Evolutionary conservation across 495 filamentous ascomycete genomes (phyloP), one percentile per base, ranked within the genome.

Genomic region (Aspergillus kassunensis): DNA sequence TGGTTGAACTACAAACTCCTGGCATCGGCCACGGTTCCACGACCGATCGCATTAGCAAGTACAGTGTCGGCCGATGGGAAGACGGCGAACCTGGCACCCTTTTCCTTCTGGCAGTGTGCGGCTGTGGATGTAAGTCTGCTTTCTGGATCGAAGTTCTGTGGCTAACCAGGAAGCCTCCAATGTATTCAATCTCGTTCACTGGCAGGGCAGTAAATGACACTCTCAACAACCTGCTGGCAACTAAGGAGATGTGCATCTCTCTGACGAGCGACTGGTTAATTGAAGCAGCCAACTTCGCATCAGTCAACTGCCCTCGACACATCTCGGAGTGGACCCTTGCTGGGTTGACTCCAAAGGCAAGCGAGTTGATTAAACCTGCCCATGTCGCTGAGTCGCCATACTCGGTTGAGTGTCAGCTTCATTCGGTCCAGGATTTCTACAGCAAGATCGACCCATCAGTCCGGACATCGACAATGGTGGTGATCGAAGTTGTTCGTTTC

Each of bases 211-310:
- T 24, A 11, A 42, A 42, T 10, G 39, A 42, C 11, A 42, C 39
- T 21, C 11, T 42, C 2, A 16, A 20, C 21, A 42, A 42, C n/a
- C 21, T 42, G 11, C 39, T 42, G 20, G 39, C 39, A 11, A 42
- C 39, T 8, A 42, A 42, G 23, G 39, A 42, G 10, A 42, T 42
- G 39, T 42, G 39, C 39, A 42, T 42, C n/a, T 42, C 39, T 11
- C 25, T 42, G 39, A 42, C 39, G 9, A 24, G n/a, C 20, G 21
- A 42, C 20, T 42, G 20, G 11, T 3, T 42, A 3, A 16, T 42
- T 3, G 39, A 42, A 12, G 39, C 39, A 11, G 39, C 39, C 3
- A 42, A 42, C 39, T 42, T 42, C 15, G 39, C 39, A 2, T 42
- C 39, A 4, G 39, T 42, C 39, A 42, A 42, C 11, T 11, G 21